Evolutionary conservation across 441 rosid genomes (phyloP).

Genomic region (Omphalea diandra): DNA sequence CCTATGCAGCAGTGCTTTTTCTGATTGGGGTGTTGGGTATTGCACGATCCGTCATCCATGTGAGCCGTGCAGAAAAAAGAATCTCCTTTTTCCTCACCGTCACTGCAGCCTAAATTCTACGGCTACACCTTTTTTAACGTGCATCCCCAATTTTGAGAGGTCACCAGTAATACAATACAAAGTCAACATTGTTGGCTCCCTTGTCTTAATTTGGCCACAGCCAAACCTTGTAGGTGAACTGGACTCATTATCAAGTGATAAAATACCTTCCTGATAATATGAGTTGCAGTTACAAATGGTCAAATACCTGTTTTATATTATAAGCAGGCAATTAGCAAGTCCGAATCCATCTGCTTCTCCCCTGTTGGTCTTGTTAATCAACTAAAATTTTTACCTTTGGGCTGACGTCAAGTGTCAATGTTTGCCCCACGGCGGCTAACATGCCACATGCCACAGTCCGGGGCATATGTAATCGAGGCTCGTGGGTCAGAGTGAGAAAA

Average conservation of each 20-base stretch:
- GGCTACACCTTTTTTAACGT: background rate
- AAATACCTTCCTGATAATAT: background rate
- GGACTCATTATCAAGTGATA: background rate
- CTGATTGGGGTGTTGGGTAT: background rate
- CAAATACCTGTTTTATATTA: too few relatives aligned
- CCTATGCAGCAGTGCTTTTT: background rate
- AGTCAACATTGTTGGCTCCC: too few relatives aligned
- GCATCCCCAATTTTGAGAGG: background rate
- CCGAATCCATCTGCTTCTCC: too few relatives aligned
- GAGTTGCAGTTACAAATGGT: too few relatives aligned
- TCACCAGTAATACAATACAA: background rate
- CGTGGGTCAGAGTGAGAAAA: background rate
- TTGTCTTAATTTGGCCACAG: too few relatives aligned
- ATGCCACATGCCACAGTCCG: background rate
- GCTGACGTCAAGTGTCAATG: background rate
- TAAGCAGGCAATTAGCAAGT: too few relatives aligned
- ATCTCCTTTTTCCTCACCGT: background rate
- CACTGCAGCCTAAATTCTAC: background rate
- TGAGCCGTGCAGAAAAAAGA: background rate
- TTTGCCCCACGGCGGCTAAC: slow-evolving; percentile 7
- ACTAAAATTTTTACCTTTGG: background rate
- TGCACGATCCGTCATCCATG: background rate
- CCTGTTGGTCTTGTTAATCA: too few relatives aligned
- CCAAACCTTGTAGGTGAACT: too few relatives aligned
- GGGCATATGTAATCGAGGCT: background rate